phyloP scores from a whole-genome alignment of 441 rosid genomes.

The Theobroma grandiflorum region DNA sequence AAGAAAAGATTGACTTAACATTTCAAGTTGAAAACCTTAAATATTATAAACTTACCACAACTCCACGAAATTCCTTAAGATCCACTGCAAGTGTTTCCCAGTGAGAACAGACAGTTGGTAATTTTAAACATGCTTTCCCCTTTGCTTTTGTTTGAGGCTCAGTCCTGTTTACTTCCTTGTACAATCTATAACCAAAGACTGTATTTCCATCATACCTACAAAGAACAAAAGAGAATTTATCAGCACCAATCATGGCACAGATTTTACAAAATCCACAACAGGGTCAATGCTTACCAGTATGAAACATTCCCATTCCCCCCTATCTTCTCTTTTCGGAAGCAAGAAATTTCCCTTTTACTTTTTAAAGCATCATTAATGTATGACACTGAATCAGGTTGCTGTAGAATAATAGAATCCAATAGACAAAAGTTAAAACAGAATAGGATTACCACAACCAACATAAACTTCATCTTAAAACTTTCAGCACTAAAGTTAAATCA shows the following conservation, averaged over 20 bases:
- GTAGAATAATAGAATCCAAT: constrained; percentile 32
- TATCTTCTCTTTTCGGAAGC: constrained; percentile 66
- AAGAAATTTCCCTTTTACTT: constrained; percentile 49
- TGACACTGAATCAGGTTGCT: constrained; percentile 75
- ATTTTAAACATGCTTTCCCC: constrained; percentile 43
- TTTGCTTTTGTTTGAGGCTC: constrained; percentile 37
- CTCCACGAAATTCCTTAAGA: constrained; percentile 64
- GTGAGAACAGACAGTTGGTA: constrained; percentile 34
- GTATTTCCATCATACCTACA: constrained; percentile 78
- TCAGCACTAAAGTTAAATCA: neutral
- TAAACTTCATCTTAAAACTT: constrained; percentile 23
- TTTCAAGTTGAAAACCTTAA: constrained; percentile 21
- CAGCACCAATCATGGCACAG: constrained; percentile 28
- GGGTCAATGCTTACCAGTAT: constrained; percentile 67
- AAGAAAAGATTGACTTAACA: constrained; percentile 24
- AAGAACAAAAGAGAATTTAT: constrained; percentile 21
- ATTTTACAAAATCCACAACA: constrained; percentile 24
- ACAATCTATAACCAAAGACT: constrained; percentile 72
- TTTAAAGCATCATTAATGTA: constrained; percentile 62
- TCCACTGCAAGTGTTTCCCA: constrained; percentile 90
- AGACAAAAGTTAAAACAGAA: constrained; percentile 22
- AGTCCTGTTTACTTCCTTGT: constrained; percentile 56
- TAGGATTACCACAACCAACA: constrained; percentile 19
- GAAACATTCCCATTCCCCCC: constrained; percentile 70
- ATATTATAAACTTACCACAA: constrained; percentile 54